Evolutionary conservation across 2,329 filamentous ascomycete genomes (phyloP).

Genomic region (Trichoderma sp.): DNA sequence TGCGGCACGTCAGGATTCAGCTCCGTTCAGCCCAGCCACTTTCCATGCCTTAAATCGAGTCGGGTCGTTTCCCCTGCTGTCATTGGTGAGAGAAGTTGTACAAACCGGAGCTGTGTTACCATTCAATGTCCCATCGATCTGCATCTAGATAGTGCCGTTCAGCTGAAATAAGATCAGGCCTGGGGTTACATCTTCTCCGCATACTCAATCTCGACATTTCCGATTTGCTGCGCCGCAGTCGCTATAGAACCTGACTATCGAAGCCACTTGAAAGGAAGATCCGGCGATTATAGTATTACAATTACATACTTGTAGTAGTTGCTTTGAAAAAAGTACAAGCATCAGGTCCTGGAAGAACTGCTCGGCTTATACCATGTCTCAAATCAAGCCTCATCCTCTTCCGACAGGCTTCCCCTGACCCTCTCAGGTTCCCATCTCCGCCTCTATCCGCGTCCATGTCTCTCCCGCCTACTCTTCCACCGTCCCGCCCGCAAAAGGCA

Average conservation of each 20-base stretch:
- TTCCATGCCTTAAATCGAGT: no score
- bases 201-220: neutral
- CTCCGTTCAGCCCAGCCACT: conserved; percentile 6
- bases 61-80: no score
- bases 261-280: neutral
- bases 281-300: no score
- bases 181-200: neutral
- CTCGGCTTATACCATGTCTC: neutral
- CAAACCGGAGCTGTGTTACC: neutral
- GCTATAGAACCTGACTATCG: neutral
- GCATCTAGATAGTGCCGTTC: neutral
- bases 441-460: neutral
- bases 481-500: conserved; percentile 30
- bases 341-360: no score
- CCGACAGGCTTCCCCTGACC: neutral
- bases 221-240: neutral
- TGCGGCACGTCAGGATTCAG: conserved; percentile 2
- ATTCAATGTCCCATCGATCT: neutral
- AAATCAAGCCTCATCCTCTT: neutral
- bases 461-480: neutral
- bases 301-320: no score
- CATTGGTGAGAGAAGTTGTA: neutral
- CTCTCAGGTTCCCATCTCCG: neutral
- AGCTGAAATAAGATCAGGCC: neutral
- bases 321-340: no score